Conservation (phyloP, 2,329 filamentous ascomycete genomes). For the Leptographium radiaticola region DNA sequence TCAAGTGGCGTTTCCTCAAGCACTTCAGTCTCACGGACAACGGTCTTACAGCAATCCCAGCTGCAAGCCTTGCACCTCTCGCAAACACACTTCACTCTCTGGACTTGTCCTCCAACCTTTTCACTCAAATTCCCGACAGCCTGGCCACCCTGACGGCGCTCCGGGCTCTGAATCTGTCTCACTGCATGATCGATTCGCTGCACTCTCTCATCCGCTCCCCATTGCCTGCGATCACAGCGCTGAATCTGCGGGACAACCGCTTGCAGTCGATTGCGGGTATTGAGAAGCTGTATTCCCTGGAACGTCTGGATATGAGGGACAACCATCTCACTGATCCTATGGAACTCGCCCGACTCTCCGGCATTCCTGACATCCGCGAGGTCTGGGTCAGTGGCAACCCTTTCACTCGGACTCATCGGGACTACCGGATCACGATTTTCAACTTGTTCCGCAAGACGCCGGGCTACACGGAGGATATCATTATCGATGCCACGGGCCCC, state of each 20-base stretch:
- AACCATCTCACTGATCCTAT: constrained; percentile 84
- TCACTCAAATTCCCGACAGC: constrained; percentile 88
- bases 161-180: constrained; percentile 84
- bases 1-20: constrained; percentile 90
- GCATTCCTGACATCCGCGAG: constrained; percentile 81
- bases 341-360: constrained; percentile 78
- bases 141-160: constrained; percentile 74
- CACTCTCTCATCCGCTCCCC: constrained; percentile 77
- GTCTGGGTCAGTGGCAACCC: constrained; percentile 89
- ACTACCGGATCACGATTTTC: constrained; percentile 84
- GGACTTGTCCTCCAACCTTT: constrained; percentile 84
- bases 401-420: constrained; percentile 74
- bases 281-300: constrained; percentile 75
- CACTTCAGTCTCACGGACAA: constrained; percentile 91
- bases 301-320: constrained; percentile 81
- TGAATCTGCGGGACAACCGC: constrained; percentile 84
- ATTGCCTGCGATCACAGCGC: constrained; percentile 80
- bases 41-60: constrained; percentile 66
- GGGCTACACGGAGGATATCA: constrained; percentile 79
- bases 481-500: constrained; percentile 74
- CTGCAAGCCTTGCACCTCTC: constrained; percentile 64
- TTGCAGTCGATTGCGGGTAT: constrained; percentile 79
- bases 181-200: constrained; percentile 95
- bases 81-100: constrained; percentile 82
- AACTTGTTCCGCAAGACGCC: constrained; percentile 87